These are phyloP conservation scores for Claviceps purpurea DNA, from an alignment of 2,329 filamentous ascomycete species.

Conservation along the genomic window DNA sequence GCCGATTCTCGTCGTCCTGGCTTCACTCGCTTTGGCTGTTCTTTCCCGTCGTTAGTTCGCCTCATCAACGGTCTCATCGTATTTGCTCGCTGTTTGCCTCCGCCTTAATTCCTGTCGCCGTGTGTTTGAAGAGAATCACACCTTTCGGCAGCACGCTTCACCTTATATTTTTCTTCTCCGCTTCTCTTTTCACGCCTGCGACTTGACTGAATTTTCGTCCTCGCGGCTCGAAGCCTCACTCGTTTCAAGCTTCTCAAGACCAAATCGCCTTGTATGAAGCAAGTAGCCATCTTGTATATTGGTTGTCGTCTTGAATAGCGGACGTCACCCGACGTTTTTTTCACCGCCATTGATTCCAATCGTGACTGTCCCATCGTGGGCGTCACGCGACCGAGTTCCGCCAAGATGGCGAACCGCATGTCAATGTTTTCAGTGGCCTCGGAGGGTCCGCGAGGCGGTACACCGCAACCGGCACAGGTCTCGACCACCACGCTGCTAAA, in stretches of 20 bases:
- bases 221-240: background rate
- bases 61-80: background rate
- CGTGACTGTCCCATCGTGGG: slow-evolving; percentile 28
- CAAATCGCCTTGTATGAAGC: background rate
- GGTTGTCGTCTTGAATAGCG: background rate
- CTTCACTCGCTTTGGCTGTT: slow-evolving; percentile 49
- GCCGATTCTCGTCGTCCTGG: slow-evolving; percentile 15
- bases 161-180: background rate
- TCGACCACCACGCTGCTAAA: slow-evolving; percentile 91
- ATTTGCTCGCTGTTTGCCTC: background rate
- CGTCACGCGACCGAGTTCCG: slow-evolving; percentile 14
- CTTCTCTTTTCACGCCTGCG: background rate
- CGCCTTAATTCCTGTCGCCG: background rate
- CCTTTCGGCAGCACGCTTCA: background rate
- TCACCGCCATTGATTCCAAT: background rate
- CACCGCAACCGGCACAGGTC: slow-evolving; percentile 63
- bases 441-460: slow-evolving; percentile 46
- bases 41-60: slow-evolving; percentile 23
- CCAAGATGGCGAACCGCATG: slow-evolving; percentile 47
- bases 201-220: background rate
- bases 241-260: background rate
- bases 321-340: background rate
- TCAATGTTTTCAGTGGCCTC: slow-evolving; percentile 57
- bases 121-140: background rate
- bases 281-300: background rate